Conservation (phyloP, 2,329 filamentous ascomycete genomes). For the Trichoderma koningii region DNA sequence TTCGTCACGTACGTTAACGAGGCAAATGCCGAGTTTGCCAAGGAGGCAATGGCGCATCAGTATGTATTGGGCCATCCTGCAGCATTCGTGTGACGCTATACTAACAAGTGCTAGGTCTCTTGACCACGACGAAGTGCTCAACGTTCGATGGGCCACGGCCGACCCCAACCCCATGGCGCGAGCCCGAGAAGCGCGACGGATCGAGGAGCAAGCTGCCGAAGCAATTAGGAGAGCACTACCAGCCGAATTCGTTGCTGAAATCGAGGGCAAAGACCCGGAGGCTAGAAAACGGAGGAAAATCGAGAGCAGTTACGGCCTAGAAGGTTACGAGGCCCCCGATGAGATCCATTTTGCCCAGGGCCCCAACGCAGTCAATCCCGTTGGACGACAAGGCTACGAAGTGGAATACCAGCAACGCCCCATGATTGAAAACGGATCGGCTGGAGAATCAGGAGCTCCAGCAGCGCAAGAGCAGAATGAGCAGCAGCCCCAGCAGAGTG, state of each 20-base stretch:
- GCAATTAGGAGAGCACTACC: conserved; percentile 86
- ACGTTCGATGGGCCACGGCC: conserved; percentile 94
- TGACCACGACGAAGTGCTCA: conserved; percentile 89
- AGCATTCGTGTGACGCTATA: background rate
- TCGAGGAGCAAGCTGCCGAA: conserved; percentile 96
- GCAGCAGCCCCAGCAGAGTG: conserved; percentile 42
- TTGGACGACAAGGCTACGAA: conserved; percentile 61
- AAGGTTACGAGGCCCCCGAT: conserved; percentile 92
- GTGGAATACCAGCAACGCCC: conserved; percentile 62
- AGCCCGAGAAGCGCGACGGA: conserved; percentile 80
- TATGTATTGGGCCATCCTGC: background rate
- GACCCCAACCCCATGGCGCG: conserved; percentile 96
- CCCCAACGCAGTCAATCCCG: conserved; percentile 64
- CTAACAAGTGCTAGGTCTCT: conserved; percentile 50
- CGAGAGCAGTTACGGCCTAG: conserved; percentile 82
- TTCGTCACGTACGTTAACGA: conserved; percentile 96
- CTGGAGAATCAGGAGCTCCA: conserved; percentile 42
- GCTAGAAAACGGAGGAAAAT: conserved; percentile 86
- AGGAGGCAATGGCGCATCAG: conserved; percentile 96
- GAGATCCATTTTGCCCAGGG: conserved; percentile 89
- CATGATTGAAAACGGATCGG: conserved; percentile 60
- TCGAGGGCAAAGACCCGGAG: conserved; percentile 87
- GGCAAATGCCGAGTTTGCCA: conserved; percentile 85
- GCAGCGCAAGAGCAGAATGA: conserved; percentile 41
- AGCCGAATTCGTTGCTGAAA: conserved; percentile 86